Base-by-base conservation (phyloP, 768 basidiomycete genomes). In the Boletus rubroflammeus region DNA sequence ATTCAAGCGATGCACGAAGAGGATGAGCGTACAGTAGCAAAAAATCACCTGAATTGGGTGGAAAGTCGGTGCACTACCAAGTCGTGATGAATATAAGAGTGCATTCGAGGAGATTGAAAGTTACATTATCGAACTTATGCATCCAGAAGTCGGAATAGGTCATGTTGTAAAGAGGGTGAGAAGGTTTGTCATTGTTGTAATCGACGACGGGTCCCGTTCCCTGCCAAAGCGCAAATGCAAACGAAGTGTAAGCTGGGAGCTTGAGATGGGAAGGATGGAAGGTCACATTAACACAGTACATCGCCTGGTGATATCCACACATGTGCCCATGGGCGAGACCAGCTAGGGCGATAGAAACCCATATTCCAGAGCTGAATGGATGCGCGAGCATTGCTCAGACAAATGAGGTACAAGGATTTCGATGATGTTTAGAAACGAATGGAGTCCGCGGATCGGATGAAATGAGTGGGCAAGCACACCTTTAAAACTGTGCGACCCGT, bases 201-300 rank as follows among this genome's bases (percentile, higher is more conserved):
- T 29, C 15, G 5, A 8, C 13, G 1, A 5, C 0, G 7, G 45
- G 21, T 6, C 0, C 13, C 13, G 36, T 11, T 31, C 59, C 60
- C 62, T 63, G 21, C 13, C 8, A 28, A 32, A 52, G 5, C 25
- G 35, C n/a, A 26, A 13, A 21, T 6, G 14, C n/a, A 48, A 31
- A 28, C 5, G 11, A 38, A 10, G 19, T 35, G 19, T 54, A 17
- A 52, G 62, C 14, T 17, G 15, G 4, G 43, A 14, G 8, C 34
- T 35, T 3, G 28, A 6, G 29, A n/a, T 10, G 8, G 29, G 28
- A 47, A 26, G 29, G 17, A 38, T 13, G 25, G 7, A 21, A 29
- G 17, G 23, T 49, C 15, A 63, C 62, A n/a, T 65, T 46, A 15
- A 45, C 0, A 31, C 44, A 23, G 15, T 39, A 63, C 58, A 64